phyloP scores from a whole-genome alignment of 371 early-diverging fungal species.

The Zychaea mexicana region DNA sequence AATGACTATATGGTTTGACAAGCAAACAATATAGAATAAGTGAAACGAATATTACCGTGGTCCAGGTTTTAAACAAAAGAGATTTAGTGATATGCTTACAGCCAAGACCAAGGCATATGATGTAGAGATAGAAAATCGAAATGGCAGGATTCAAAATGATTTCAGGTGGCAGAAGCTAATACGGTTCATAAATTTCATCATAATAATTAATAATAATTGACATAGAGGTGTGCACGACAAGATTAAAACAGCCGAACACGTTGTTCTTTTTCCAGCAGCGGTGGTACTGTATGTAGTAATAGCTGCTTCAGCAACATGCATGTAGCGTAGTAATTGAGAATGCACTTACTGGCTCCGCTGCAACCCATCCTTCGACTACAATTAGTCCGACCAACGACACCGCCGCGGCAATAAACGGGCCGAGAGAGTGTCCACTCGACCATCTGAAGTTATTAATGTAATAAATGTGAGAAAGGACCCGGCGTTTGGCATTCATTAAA shows the following conservation, averaged over 20 bases:
- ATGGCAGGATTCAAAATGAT: slow-evolving; percentile 16
- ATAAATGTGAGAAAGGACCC: neutral
- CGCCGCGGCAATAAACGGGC: slow-evolving; percentile 19
- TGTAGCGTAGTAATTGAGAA: slow-evolving; percentile 11
- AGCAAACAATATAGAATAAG: neutral
- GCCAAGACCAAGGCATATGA: slow-evolving; percentile 68
- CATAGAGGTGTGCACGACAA: no score
- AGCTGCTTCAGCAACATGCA: no score
- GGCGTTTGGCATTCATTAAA: neutral
- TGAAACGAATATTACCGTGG: neutral
- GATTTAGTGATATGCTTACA: slow-evolving; percentile 17
- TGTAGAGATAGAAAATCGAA: slow-evolving; percentile 15
- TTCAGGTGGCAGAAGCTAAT: slow-evolving; percentile 15
- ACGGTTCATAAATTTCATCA: neutral
- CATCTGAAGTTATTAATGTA: slow-evolving; percentile 5
- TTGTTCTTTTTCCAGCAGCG: no score
- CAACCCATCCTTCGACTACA: slow-evolving; percentile 28
- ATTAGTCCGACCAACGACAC: slow-evolving; percentile 14
- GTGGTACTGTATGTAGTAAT: no score
- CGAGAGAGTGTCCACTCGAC: slow-evolving; percentile 15
- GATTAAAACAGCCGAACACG: no score
- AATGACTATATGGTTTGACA: slow-evolving; percentile 38
- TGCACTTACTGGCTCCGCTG: slow-evolving; percentile 19
- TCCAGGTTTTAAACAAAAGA: neutral
- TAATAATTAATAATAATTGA: slow-evolving; percentile 8